Percentiles rank a stretch among this genome's conserved stretches.
These are phyloP conservation scores for Meyerozyma sp. DNA, from an alignment of 1,139 yeast species.

Conservation along the genomic window DNA sequence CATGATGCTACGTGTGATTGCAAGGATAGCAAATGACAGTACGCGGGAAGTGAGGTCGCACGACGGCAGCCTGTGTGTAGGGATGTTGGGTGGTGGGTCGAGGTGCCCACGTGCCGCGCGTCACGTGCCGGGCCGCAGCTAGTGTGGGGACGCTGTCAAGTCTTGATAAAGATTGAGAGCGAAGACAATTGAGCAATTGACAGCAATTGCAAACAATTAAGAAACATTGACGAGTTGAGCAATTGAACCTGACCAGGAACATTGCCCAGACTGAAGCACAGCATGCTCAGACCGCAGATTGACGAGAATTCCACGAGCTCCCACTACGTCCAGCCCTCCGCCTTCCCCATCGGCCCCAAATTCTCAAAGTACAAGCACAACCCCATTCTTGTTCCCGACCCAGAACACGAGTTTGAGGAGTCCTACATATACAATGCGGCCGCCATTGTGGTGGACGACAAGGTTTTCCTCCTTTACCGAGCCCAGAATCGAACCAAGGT, in stretches of 20 bases:
- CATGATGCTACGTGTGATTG: conserved; percentile 29
- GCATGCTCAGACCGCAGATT: conserved; percentile 31
- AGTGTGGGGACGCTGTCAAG: no score
- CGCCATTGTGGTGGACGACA: conserved; percentile 38
- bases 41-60: not conserved
- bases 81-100: not conserved
- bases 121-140: not conserved
- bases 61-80: not conserved
- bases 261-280: no score
- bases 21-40: not conserved
- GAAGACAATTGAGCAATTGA: no score
- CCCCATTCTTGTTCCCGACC: conserved; percentile 38
- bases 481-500: conserved; percentile 34
- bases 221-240: no score
- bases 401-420: conserved; percentile 34
- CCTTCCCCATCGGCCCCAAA: conserved; percentile 39
- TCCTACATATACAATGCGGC: conserved; percentile 41
- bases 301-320: conserved; percentile 23
- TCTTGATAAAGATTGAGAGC: no score
- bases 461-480: conserved; percentile 34
- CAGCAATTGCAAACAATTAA: no score
- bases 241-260: no score
- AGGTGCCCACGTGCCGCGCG: not conserved
- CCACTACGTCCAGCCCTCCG: conserved; percentile 29
- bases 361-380: conserved; percentile 30